Evolutionary conservation across 345 rosid genomes (phyloP), one percentile per base, ranked within the genome.

Genomic region (Cardamine resedifolia): DNA sequence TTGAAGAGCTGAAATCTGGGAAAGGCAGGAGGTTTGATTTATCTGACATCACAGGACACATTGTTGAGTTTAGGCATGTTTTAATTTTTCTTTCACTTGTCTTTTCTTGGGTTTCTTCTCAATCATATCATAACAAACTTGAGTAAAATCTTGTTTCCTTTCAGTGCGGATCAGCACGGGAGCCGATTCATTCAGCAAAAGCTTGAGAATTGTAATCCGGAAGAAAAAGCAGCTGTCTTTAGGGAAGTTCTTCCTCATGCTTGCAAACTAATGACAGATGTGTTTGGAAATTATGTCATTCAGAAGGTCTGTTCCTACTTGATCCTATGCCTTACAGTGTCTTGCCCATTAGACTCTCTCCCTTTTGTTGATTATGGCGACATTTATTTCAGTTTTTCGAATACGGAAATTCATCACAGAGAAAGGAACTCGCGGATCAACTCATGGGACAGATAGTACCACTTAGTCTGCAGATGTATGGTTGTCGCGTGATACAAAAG

Each of bases 151-250:
- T 64, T 72, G 80, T 70, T 47, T 49, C n/a, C 55, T 56, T 82
- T 61, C 84, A 88, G 92, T 76, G 79, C 84, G 69, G 92, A 88
- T 81, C 92, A 88, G 76, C 88, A 88, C 33, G 90, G 93, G 48
- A 88, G 93, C 72, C 77, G 93, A 60, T 88, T 84, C 81, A 88
- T 88, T 79, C 93, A 88, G 82, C 93, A 88, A 77, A 86, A 84
- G 83, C 79, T 88, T 73, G 89, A 88, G 75, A 73, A 69, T 57
- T 86, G 90, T 56, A 79, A 79, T 64, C 65, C 71, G 48, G 89
- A 84, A 38, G 93, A 83, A 51, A 88, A 88, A 79, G 78, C 78
- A 28, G 79, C 84, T 27, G 89, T 88, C 24, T 86, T 84, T 78
- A 79, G 81, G 66, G 93, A 88, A 82, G 79, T 88, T 66, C 81